Evolutionary conservation across 2,329 filamentous ascomycete species (phyloP).

Genomic region (Epichloe festucae): DNA sequence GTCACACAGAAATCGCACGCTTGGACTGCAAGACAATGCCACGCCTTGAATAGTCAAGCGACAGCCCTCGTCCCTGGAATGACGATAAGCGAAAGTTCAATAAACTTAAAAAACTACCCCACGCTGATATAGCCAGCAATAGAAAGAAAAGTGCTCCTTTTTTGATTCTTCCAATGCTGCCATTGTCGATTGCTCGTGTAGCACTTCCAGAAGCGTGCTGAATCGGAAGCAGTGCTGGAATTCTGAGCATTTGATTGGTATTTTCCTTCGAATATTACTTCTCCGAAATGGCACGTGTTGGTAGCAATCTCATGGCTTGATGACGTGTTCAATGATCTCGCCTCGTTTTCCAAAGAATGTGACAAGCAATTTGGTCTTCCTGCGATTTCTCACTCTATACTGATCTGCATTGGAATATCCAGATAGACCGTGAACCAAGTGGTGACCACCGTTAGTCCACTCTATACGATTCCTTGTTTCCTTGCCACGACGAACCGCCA

Average conservation of each 20-base stretch:
- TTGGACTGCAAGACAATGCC: neutral
- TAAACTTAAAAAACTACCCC: neutral
- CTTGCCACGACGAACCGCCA: too few relatives aligned
- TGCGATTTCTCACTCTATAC: too few relatives aligned
- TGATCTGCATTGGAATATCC: too few relatives aligned
- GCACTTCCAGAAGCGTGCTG: neutral
- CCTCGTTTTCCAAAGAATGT: too few relatives aligned
- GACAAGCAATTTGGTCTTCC: too few relatives aligned
- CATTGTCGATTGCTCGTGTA: neutral
- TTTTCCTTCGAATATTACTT: neutral
- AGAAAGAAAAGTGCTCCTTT: neutral
- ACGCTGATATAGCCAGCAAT: neutral
- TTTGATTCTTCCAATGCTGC: neutral
- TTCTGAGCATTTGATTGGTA: neutral
- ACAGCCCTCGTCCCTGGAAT: neutral
- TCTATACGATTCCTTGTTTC: too few relatives aligned
- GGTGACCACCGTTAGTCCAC: too few relatives aligned
- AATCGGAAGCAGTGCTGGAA: neutral
- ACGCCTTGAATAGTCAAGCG: neutral
- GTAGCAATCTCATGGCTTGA: too few relatives aligned
- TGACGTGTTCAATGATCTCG: too few relatives aligned
- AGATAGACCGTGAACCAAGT: too few relatives aligned
- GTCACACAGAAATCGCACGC: conserved; percentile 4
- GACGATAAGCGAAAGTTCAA: neutral
- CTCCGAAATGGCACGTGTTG: neutral